Conservation (phyloP, 495 filamentous ascomycete genomes). For the Aspergillus nidulans region DNA sequence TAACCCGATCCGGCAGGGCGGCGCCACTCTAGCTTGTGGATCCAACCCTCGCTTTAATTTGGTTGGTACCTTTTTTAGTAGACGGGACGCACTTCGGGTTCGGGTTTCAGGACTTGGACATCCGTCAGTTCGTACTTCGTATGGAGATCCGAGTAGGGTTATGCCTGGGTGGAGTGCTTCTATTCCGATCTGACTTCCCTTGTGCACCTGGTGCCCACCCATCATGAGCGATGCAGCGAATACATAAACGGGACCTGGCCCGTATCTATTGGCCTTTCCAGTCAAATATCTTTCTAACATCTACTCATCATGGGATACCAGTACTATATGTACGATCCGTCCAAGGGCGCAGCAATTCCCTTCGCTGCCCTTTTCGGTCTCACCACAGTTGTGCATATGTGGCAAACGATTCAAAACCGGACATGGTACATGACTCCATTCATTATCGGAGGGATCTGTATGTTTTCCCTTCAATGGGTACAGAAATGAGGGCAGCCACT, state of each 20-base stretch:
- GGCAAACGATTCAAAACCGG: slow-evolving; percentile 40
- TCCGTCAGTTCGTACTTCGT: neutral
- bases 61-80: neutral
- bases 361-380: slow-evolving; percentile 49
- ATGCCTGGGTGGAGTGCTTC: neutral
- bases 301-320: slow-evolving; percentile 11
- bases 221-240: too few relatives aligned
- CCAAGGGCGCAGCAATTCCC: slow-evolving; percentile 41
- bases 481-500: too few relatives aligned
- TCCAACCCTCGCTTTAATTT: neutral
- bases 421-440: slow-evolving; percentile 64
- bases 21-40: neutral
- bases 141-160: neutral
- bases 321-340: slow-evolving; percentile 36
- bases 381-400: slow-evolving; percentile 21
- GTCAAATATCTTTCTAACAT: neutral
- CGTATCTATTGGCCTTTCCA: neutral
- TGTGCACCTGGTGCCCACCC: neutral
- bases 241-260: neutral
- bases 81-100: neutral
- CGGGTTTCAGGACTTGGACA: neutral
- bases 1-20: neutral
- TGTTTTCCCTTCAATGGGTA: slow-evolving; percentile 23
- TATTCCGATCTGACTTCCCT: neutral
- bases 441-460: slow-evolving; percentile 54